Evolutionary conservation across 306 rosid species (phyloP).

Genomic region (Albizia julibrissin): DNA sequence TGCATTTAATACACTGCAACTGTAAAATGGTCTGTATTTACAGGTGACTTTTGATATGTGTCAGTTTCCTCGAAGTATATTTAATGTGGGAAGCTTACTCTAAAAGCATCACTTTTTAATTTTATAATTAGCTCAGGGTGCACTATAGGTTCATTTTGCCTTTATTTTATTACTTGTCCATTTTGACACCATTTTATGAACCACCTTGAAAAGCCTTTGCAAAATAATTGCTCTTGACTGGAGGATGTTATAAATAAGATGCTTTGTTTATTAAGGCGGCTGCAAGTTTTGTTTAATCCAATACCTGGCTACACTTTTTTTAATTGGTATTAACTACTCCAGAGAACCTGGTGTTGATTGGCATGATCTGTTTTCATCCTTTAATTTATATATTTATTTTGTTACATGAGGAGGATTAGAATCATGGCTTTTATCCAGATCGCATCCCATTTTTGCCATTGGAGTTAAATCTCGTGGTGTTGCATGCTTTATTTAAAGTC

Average conservation of each 20-base stretch:
- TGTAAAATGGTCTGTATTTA: neutral
- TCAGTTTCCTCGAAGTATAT: neutral
- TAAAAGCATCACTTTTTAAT: slow-evolving; percentile 5
- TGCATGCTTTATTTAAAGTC: neutral
- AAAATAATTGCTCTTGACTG: neutral
- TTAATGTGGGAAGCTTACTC: slow-evolving; percentile 9
- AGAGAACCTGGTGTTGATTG: slow-evolving; percentile 22
- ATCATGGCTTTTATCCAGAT: neutral
- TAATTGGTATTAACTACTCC: neutral
- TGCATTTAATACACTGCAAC: slow-evolving; percentile 5
- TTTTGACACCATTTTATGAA: neutral
- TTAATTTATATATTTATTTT: neutral
- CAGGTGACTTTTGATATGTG: slow-evolving; percentile 5
- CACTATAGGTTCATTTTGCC: slow-evolving; percentile 11
- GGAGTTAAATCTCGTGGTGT: neutral
- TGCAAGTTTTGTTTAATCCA: slow-evolving; percentile 30
- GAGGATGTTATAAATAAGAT: slow-evolving; percentile 6
- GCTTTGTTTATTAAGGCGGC: slow-evolving; percentile 19
- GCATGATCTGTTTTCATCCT: slow-evolving; percentile 28
- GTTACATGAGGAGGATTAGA: neutral
- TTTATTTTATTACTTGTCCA: slow-evolving; percentile 1
- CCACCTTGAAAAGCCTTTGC: neutral
- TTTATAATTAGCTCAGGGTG: neutral
- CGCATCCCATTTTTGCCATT: neutral
- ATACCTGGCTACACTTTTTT: slow-evolving; percentile 1